Base-by-base conservation (phyloP, 2,329 filamentous ascomycete genomes). In the Cordyceps cicadae region DNA sequence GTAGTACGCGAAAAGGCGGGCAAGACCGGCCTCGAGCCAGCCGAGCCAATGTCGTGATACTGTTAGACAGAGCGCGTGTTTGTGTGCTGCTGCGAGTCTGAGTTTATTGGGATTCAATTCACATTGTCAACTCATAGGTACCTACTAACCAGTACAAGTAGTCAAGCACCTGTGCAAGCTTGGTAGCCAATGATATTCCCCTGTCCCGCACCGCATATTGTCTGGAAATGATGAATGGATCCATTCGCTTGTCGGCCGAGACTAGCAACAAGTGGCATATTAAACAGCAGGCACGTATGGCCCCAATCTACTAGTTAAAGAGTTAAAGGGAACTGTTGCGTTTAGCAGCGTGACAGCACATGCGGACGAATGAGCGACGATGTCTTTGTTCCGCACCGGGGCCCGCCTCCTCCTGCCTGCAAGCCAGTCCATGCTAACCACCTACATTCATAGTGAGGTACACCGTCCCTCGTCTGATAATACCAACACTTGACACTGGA, bases 181-280 rank as follows among this genome's bases (percentile, higher is more conserved):
- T 37, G 34, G 34, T 37, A 11, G 14, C 34, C 34, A 14, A 37
- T 37, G 34, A 12, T 11, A 14, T 37, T 37, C 11, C 11, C 11
- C 12, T 3, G 34, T 11, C 19, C 12, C 9, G 26, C 24, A 46
- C 54, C 32, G 32, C 32, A 34, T n/a, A 37, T 41, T 57, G 19
- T 21, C 48, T 51, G 26, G 17, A 51, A 51, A 59, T 45, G 56
- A 52, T 2, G 17, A 17, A 59, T 45, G 37, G 48, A n/a, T 52
- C 37, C 24, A 34, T 34, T 59, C n/a, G n/a, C 56, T 37, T 45
- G 37, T 52, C 56, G 48, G 48, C 55, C 48, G 48, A 52, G 55
- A 39, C 19, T 6, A 19, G n/a, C 14, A 15, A 29, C 24, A 26
- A 32, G 29, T 29, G 29, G 29, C 29, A 29, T 3, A 29, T 29